Evolutionary conservation across 2,329 filamentous ascomycete genomes (phyloP), one percentile per base, ranked within the genome.

Genomic region (Diaporthe ilicicola): DNA sequence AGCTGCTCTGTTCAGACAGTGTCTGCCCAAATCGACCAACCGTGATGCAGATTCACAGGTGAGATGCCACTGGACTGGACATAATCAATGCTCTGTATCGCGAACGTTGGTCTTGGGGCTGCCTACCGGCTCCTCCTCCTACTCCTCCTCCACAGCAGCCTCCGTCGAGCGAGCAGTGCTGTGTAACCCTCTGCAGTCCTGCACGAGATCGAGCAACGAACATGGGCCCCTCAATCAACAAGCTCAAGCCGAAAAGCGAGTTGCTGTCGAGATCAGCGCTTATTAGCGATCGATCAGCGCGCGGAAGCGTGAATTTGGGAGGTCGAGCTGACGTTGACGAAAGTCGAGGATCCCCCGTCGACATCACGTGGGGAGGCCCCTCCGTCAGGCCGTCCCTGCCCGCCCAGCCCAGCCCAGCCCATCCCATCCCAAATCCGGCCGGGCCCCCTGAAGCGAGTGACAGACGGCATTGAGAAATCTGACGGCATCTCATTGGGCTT

Each of bases 391-490:
- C 29, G 51, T 34, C 27, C 27, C 51, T 6, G 29, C 53, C 12
- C 13, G 32, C 37, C 4, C 4, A 34, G 32, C 4, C 32, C 37
- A 8, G 37, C 37, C 6, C 55, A 59, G 22, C 37, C 54, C 54
- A 59, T 59, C 13, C 37, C 39, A 61, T 29, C 13, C 51, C 53
- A 50, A 29, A 55, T 46, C 39, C 53, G 51, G 51, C 29, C 42
- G 15, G 24, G 13, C 24, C 67, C 61, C 67, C 62, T 72, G 70
- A 62, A 72, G 67, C 42, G 37, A 29, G 67, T 73, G 69, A 71
- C 71, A 69, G 54, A 65, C 51, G 65, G 50, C 46, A 56, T 73
- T 70, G 55, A 70, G 55, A 66, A 73, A 73, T 68, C 65, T 46
- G 42, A 59, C 55, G 64, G 42, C 32, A 65, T 46, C 56, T 71